phyloP scores from a whole-genome alignment of 345 rosid genomes.

The Viola odorata region DNA sequence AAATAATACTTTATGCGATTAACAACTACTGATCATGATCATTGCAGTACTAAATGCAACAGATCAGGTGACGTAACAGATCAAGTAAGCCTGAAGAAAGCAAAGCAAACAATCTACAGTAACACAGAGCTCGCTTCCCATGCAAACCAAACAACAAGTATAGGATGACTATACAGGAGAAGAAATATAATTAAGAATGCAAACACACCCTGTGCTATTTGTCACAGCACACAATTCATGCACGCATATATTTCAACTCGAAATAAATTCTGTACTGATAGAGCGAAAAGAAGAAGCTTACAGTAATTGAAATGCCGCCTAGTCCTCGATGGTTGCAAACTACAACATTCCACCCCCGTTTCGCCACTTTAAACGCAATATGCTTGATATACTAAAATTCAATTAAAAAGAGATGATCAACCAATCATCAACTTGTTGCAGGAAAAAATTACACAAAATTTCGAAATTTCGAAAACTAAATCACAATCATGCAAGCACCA shows the following conservation, averaged over 20 bases:
- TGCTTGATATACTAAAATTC: constrained; percentile 73
- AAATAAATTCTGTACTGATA: not conserved
- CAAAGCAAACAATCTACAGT: not conserved
- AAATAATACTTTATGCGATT: too few species aligned
- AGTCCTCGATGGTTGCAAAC: constrained; percentile 86
- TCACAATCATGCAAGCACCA: not conserved
- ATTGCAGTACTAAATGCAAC: too few species aligned
- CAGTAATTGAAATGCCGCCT: constrained; percentile 85
- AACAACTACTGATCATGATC: too few species aligned
- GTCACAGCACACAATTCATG: too few species aligned
- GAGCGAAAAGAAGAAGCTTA: constrained; percentile 34
- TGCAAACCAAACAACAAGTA: not conserved
- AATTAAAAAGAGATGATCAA: constrained; percentile 8
- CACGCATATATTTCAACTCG: not conserved
- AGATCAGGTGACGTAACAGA: not conserved
- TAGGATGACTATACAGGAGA: not conserved
- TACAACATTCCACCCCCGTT: constrained; percentile 76
- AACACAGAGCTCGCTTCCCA: constrained; percentile 1
- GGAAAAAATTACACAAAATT: too few species aligned
- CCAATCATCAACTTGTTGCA: not conserved
- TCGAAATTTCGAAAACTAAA: too few species aligned
- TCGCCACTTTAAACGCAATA: constrained; percentile 55
- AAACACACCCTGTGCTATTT: too few species aligned
- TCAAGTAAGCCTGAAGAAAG: not conserved
- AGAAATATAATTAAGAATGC: too few species aligned